Evolutionary conservation across 1,139 yeast species (phyloP), one percentile per base, ranked within the genome.

Genomic region (Pichia sorboxylosa): DNA sequence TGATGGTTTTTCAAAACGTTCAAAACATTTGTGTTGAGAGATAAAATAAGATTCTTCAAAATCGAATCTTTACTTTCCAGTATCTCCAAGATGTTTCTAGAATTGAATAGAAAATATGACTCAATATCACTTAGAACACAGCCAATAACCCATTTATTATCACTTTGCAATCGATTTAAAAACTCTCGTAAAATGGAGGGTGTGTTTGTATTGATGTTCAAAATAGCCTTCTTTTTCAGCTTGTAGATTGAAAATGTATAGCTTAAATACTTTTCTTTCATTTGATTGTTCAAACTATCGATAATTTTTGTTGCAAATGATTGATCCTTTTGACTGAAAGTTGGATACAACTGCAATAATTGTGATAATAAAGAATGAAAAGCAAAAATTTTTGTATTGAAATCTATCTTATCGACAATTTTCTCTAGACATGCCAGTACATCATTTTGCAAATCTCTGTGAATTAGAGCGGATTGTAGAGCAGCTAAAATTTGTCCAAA

Each of bases 401-500:
- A 65, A 13, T 62, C 64, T 17, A 79, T 53, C 11, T 60, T 63
- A 15, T 62, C 61, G 16, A 71, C 72, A 37, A 80, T 62, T 17
- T 57, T 62, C 45, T 61, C 62, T 79, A 95, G 79, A 35, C 93
- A 79, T 28, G 64, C 61, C 33, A 90, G 58, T 0, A 92, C 74
- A 24, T 69, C 67, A 14, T 61, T 61, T 40, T 79, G 78, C 17
- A 85, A 65, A 20, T 71, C 74, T 0, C 66, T 57, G 16, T 67
- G 68, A 26, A 78, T 87, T 21, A 87, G 56, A 0, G 92, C 79
- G 0, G 90, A 74, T 48, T 85, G 96, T 14, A 92, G 58, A 45
- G 94, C 81, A 1, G 94, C 80, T 37, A 85, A 78, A 5, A 92
- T 69, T 50, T 90, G 98, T 0, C 96, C 94, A 23, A 87, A 59